Base-by-base conservation (phyloP, 148 eudicot genomes). In the Euryodendron excelsum region DNA sequence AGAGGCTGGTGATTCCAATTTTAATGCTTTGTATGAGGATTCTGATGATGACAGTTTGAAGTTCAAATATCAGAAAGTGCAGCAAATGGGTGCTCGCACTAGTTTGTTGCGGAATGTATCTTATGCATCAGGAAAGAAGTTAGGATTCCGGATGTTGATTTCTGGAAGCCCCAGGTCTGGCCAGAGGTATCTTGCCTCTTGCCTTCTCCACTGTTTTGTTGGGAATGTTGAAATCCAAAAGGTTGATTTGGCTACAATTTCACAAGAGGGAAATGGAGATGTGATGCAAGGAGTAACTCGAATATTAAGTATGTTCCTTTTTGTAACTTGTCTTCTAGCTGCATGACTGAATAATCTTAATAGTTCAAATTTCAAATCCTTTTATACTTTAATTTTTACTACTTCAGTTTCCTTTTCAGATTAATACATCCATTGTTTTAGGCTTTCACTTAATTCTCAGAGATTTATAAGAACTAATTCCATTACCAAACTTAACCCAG, bases 161-260 rank as follows among this genome's bases (percentile, higher is more conserved):
- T 87, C 94, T 58, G 99, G 99, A 78, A 84, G 80, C 82, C 93
- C 96, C 65, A 86, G 92, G 77, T 88, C 92, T 83, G 99, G 97
- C 27, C 99, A 95, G 86, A 89, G 83, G 84, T 93, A 95, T 91
- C 92, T 95, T 76, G 97, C 94, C 63, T 91, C 97, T 52, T 93
- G 96, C 83, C 87, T 95, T 86, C 93, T 95, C 64, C 90, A 93
- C 74, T 91, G 90, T 83, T 95, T 91, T 84, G 83, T 87, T 77
- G 99, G 99, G 28, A 91, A 84, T 77, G 73, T 84, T 67, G 96
- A 93, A 78, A 80, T 91, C n/a, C 91, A 83, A 60, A 95, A 93
- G 86, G 77, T 95, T 82, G 99, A 95, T 90, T 84, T 90, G 89
- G 97, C 99, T 69, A 90, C 97, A 67, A 86, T 95, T 81, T 88